Evolutionary conservation across 768 basidiomycete species (phyloP).

Genomic region (Psilocybe tampanensis): DNA sequence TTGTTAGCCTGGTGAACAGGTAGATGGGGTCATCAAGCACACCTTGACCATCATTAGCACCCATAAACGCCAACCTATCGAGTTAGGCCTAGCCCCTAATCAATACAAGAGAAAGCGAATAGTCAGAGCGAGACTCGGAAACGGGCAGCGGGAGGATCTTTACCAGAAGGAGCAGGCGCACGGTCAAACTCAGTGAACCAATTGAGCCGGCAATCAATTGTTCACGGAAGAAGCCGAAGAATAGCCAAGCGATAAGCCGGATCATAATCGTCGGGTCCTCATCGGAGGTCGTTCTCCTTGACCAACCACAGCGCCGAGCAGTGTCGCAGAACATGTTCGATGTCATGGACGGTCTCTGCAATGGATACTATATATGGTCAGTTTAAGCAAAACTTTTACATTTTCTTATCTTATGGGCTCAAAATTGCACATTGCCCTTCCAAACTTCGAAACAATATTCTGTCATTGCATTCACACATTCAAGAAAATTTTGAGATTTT

Average conservation of each 20-base stretch:
- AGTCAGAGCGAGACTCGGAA: not conserved
- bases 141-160: conserved; percentile 2
- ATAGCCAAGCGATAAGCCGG: conserved; percentile 1
- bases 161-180: not conserved
- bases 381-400: too few species aligned
- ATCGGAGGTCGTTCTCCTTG: not conserved
- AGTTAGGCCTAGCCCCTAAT: not conserved
- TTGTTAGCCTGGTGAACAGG: not conserved
- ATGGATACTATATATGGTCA: too few species aligned
- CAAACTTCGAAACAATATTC: too few species aligned
- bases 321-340: not conserved
- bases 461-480: too few species aligned
- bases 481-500: too few species aligned
- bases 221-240: conserved; percentile 1
- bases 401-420: too few species aligned
- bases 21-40: not conserved
- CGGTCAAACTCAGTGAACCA: too few species aligned
- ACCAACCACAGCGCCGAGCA: not conserved
- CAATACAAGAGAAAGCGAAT: not conserved
- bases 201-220: not conserved
- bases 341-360: not conserved
- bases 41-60: conserved; percentile 14
- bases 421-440: too few species aligned
- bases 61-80: conserved; percentile 2
- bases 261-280: not conserved